Conservation (phyloP, 1,139 yeast genomes). For the Suhomyces choctaworum region DNA sequence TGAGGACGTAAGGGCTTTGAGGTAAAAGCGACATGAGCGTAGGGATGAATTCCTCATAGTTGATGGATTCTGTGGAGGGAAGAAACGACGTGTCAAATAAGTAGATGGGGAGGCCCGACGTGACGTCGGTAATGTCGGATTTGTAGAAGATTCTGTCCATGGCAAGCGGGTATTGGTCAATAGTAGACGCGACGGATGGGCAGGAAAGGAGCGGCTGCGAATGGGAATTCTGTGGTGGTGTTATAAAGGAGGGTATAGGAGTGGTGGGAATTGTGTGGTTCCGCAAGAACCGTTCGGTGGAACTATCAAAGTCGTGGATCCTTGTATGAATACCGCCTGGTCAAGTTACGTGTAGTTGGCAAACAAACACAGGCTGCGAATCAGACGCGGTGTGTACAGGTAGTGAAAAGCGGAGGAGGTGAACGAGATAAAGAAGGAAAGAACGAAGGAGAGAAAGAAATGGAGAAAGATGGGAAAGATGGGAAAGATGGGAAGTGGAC, state of each 20-base stretch:
- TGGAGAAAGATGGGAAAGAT: neutral
- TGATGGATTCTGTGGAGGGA: constrained; percentile 53
- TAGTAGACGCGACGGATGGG: neutral
- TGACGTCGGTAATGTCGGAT: constrained; percentile 60
- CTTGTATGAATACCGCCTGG: too few species aligned
- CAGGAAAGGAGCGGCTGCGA: neutral
- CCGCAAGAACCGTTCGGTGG: too few species aligned
- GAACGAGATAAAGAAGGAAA: neutral
- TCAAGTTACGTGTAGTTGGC: too few species aligned
- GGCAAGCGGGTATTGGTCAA: neutral
- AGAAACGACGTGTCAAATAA: constrained; percentile 76
- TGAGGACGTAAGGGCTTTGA: constrained; percentile 55
- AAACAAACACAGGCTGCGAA: too few species aligned
- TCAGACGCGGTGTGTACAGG: too few species aligned
- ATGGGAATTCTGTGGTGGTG: neutral
- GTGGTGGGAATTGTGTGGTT: too few species aligned
- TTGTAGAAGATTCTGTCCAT: constrained; percentile 61
- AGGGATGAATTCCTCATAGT: constrained; percentile 43
- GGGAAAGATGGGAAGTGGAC: neutral
- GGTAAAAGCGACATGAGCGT: constrained; percentile 51
- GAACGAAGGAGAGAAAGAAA: neutral
- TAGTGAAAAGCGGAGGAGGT: too few species aligned
- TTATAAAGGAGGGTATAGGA: too few species aligned
- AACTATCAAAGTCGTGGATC: too few species aligned
- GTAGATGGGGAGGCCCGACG: constrained; percentile 62